Evolutionary conservation across 208 protist species (phyloP).

Genomic region (Acanthamoeba lenticulata): DNA sequence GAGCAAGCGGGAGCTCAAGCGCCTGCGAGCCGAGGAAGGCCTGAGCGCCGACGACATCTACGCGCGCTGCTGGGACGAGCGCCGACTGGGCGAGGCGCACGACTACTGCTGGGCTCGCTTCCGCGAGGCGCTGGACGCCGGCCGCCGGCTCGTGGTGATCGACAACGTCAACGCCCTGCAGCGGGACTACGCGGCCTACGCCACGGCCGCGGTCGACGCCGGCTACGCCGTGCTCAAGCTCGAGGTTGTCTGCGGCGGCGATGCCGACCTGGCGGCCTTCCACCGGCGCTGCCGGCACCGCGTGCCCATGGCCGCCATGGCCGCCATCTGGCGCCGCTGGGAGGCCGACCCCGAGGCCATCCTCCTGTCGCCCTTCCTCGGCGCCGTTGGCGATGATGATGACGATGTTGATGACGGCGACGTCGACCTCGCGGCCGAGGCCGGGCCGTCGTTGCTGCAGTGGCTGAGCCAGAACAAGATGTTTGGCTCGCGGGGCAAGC

Average conservation of each 20-base stretch:
- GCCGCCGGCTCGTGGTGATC: background rate
- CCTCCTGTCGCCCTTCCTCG: constrained; percentile 39
- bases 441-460: background rate
- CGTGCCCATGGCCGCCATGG: constrained; percentile 37
- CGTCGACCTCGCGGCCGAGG: background rate
- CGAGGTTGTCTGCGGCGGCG: background rate
- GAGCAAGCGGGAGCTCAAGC: constrained; percentile 49
- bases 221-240: background rate
- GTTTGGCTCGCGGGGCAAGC: background rate
- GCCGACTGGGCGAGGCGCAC: constrained; percentile 25
- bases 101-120: constrained; percentile 15
- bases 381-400: background rate
- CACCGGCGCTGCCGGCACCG: constrained; percentile 15
- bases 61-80: background rate
- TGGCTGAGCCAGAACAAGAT: constrained; percentile 27
- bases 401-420: background rate
- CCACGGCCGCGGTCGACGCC: background rate
- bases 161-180: constrained; percentile 20
- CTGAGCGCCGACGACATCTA: constrained; percentile 20
- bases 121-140: background rate
- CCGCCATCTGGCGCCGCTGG: constrained; percentile 8
- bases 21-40: background rate
- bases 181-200: background rate
- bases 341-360: constrained; percentile 11
- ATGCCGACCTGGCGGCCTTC: background rate